These are phyloP conservation scores for Lagenidium giganteum DNA, from an alignment of 352 stramenopile species.

Conservation along the genomic window DNA sequence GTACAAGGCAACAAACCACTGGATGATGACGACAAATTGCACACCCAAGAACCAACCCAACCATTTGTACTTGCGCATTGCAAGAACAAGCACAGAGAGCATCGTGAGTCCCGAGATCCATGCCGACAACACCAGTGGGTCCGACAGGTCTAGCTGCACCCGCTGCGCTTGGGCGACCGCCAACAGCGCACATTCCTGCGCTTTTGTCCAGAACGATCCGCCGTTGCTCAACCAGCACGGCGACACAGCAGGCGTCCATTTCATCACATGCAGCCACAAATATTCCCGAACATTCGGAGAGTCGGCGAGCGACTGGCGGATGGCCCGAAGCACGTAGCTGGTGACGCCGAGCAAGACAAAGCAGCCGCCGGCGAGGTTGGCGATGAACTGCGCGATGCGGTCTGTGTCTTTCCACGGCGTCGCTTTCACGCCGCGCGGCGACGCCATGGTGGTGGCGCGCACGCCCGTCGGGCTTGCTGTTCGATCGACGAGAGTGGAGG, in stretches of 20 bases:
- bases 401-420: constrained; percentile 52
- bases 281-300: constrained; percentile 24
- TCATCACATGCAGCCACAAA: constrained; percentile 13
- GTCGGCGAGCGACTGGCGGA: constrained; percentile 21
- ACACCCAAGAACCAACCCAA: constrained; percentile 55
- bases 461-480: no score
- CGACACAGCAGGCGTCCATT: constrained; percentile 9
- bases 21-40: constrained; percentile 50
- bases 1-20: constrained; percentile 64
- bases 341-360: constrained; percentile 37
- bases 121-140: constrained; percentile 29
- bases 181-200: no score
- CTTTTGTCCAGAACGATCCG: no score
- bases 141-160: constrained; percentile 30
- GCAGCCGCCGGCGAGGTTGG: constrained; percentile 46
- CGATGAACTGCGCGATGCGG: constrained; percentile 54
- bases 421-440: background rate
- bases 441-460: no score
- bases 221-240: constrained; percentile 5
- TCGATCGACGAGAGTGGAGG: no score
- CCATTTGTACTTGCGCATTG: constrained; percentile 52
- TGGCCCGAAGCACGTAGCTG: constrained; percentile 25
- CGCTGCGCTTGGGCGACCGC: no score
- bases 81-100: constrained; percentile 12
- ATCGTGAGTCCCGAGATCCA: constrained; percentile 20